Conservation (phyloP, 78 protist genomes). For the Isochrysis galbana region DNA sequence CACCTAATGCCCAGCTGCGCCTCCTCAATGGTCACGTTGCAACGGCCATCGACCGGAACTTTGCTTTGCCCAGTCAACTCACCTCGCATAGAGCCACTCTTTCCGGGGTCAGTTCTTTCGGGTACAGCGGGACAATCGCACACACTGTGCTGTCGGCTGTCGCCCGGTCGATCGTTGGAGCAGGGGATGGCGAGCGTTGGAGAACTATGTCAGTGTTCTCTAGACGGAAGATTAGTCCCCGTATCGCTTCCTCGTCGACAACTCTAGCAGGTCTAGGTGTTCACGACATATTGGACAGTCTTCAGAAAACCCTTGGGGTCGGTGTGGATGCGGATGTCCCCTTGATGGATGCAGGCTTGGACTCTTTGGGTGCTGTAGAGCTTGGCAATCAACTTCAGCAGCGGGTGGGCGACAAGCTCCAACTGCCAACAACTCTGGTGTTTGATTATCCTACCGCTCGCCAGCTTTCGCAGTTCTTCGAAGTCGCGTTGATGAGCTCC, state of each 20-base stretch:
- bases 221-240: no score
- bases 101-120: slow-evolving; percentile 4
- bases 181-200: no score
- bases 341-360: neutral
- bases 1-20: neutral
- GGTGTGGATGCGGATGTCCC: neutral
- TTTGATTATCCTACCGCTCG: neutral
- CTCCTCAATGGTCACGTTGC: neutral
- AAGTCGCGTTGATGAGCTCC: no score
- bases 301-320: neutral
- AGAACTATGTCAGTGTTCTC: no score
- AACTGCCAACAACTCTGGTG: neutral
- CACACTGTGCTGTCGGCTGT: neutral
- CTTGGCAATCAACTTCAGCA: neutral
- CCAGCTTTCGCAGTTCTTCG: neutral
- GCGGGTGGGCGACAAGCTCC: no score
- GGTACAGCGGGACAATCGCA: slow-evolving; percentile 30
- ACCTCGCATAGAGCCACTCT: neutral
- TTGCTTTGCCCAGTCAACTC: neutral
- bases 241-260: no score
- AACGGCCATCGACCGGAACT: neutral
- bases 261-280: neutral
- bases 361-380: neutral
- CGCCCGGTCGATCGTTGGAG: no score
- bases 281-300: neutral